Evolutionary conservation across 2,329 filamentous ascomycete species (phyloP), one percentile per base, ranked within the genome.

Genomic region (Dryadomyces sulphureus): DNA sequence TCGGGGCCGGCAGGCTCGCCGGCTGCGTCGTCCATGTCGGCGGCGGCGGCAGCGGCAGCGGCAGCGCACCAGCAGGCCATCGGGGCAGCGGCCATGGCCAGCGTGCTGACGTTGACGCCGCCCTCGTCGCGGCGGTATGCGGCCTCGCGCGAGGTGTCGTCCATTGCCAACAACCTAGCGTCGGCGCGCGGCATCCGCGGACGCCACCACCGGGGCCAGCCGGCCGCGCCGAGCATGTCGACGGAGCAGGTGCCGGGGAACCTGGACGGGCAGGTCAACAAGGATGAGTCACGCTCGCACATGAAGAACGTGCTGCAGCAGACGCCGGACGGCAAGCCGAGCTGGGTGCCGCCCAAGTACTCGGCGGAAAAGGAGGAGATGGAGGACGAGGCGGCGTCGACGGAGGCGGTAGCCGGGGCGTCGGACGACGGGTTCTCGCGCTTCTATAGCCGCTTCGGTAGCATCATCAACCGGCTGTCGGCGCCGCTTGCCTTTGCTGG

Each of bases 391-490:
- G 50, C 42, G 52, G 50, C 55, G 11, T 19, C n/a, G n/a, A 11
- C 40, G 3, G 20, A 56, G 3, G 19, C 45, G 16, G 66, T 63
- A 8, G 24, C 56, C 3, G 25, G 41, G 17, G 65, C 63, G 54
- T 65, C 63, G 54, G 86, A 94, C 27, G 88, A 90, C 47, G 81
- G 85, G 6, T 98, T 95, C 59, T 77, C 85, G 7, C 78, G 80
- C 45, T 98, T 96, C 64, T 98, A 96, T 64, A 89, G 75, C 48
- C 88, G 87, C 1, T 94, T 95, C 56, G 88, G 89, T 46, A 86
- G 76, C 45, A 75, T 95, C 41, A 85, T 96, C 57, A 92, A 87
- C 50, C 84, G 81, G 54, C 76, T 96, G 12, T 93, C 90, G 0
- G 88, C 89, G 0, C 89, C 89, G 1, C 69, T 98, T 25, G 90